A percentile compares a stretch with the other conserved stretches of the same genome.
Evolutionary conservation across 148 eudicot species (phyloP).

Genomic region (Persicaria tinctoria): DNA sequence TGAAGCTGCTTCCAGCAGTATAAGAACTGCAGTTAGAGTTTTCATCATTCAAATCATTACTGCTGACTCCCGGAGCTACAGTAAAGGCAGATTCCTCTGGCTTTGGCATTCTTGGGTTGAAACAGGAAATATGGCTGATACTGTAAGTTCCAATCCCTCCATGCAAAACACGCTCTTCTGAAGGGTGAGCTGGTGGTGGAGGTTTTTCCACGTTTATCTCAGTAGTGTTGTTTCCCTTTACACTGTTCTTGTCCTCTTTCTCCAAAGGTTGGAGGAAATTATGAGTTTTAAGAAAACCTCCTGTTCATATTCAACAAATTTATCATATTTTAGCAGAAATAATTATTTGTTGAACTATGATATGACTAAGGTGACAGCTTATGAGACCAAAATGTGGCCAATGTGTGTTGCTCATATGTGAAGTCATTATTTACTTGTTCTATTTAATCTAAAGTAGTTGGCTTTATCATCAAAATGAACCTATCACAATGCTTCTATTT

Average conservation of each 20-base stretch:
- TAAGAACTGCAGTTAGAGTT: conserved; percentile 74
- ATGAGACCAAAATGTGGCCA: neutral
- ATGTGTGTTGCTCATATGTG: no score
- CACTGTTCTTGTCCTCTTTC: conserved; percentile 33
- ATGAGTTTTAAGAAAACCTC: conserved; percentile 58
- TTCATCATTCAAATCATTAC: conserved; percentile 52
- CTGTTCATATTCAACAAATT: conserved; percentile 25
- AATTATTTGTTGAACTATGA: neutral
- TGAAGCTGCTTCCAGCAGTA: conserved; percentile 67
- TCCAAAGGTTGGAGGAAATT: conserved; percentile 89
- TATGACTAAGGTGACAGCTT: neutral
- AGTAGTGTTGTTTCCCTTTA: conserved; percentile 38
- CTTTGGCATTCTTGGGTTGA: conserved; percentile 48
- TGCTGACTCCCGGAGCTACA: conserved; percentile 36
- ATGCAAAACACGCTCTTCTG: conserved; percentile 63
- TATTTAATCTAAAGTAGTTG: neutral
- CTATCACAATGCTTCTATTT: neutral
- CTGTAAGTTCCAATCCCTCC: conserved; percentile 91
- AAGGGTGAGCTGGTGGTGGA: conserved; percentile 32
- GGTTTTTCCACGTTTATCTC: conserved; percentile 49
- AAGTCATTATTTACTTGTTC: neutral
- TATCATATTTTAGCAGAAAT: neutral
- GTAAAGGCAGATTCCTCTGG: conserved; percentile 42
- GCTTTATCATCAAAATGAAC: neutral
- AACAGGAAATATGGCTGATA: conserved; percentile 60